phyloP scores from a whole-genome alignment of 2,329 filamentous ascomycete species.

The Colletotrichum lentis region DNA sequence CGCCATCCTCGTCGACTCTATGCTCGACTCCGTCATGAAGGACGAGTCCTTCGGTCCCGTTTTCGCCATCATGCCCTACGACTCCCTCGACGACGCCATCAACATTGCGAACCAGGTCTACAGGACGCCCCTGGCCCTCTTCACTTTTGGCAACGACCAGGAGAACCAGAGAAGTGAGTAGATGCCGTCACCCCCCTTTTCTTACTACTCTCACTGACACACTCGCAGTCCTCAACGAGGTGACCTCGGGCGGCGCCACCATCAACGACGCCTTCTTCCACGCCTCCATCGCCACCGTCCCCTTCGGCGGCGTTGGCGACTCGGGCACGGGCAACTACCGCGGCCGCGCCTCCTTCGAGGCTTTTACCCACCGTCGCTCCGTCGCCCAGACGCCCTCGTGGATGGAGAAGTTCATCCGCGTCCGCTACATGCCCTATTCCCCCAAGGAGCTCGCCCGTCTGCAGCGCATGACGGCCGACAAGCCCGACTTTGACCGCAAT shows the following conservation, averaged over 20 bases:
- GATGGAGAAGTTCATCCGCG: conserved; percentile 71
- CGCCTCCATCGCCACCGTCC: conserved; percentile 72
- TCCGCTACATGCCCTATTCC: conserved; percentile 73
- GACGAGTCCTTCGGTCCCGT: conserved; percentile 95
- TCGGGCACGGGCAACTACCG: conserved; percentile 81
- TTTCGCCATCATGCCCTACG: conserved; percentile 80
- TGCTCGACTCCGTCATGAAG: conserved; percentile 77
- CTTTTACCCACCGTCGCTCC: conserved; percentile 67
- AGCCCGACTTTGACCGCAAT: conserved; percentile 69
- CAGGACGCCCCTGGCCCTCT: conserved; percentile 83
- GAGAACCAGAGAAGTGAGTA: conserved; percentile 77
- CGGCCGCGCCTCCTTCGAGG: conserved; percentile 76
- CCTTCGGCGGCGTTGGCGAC: conserved; percentile 85
- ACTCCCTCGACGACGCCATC: conserved; percentile 86
- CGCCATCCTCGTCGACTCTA: conserved; percentile 80
- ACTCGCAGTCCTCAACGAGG: conserved; percentile 63
- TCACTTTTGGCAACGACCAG: conserved; percentile 81
- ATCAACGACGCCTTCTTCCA: conserved; percentile 67
- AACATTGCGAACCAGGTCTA: conserved; percentile 81
- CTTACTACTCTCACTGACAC: conserved; percentile 15
- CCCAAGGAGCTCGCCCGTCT: conserved; percentile 56
- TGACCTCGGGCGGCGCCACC: conserved; percentile 73
- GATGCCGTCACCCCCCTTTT: not conserved
- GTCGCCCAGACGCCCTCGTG: conserved; percentile 71
- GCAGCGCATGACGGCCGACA: conserved; percentile 52